Conservation (phyloP, 164 flowering plant genomes). For the Pachysandra terminalis region DNA sequence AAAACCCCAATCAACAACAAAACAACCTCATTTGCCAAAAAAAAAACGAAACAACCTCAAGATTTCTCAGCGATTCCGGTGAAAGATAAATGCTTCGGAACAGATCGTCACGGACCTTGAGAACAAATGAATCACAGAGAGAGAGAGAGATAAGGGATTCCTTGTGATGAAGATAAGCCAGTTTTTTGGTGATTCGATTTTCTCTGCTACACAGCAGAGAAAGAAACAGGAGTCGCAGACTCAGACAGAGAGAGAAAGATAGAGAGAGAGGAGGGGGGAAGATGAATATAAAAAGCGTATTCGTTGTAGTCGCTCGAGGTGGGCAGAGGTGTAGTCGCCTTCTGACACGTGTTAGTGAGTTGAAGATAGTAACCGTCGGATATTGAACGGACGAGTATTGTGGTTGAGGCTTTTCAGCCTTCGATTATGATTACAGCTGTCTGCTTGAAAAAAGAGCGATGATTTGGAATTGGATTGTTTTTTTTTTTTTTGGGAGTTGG, state of each 20-base stretch:
- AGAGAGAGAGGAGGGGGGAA: neutral
- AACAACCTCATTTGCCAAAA: neutral
- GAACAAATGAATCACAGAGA: neutral
- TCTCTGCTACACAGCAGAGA: neutral
- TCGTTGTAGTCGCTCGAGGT: constrained; percentile 28
- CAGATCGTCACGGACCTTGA: neutral
- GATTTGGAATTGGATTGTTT: no score
- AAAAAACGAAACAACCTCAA: neutral
- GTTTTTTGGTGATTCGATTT: neutral
- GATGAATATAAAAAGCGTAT: constrained; percentile 13
- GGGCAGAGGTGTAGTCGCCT: constrained; percentile 17
- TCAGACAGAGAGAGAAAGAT: no score
- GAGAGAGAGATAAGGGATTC: constrained; percentile 2
- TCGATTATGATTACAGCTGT: constrained; percentile 29
- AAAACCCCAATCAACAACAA: neutral
- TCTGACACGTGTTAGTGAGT: constrained; percentile 14
- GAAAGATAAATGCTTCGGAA: neutral
- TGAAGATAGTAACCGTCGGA: constrained; percentile 12
- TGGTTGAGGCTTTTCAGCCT: constrained; percentile 7
- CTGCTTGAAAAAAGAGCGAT: neutral
- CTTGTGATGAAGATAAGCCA: neutral
- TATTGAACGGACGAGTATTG: neutral
- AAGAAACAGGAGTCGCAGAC: constrained; percentile 6
- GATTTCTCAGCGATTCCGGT: neutral
- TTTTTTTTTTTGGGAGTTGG: no score